Evolutionary conservation across 345 rosid species (phyloP).

Genomic region (Cardamine resedifolia): DNA sequence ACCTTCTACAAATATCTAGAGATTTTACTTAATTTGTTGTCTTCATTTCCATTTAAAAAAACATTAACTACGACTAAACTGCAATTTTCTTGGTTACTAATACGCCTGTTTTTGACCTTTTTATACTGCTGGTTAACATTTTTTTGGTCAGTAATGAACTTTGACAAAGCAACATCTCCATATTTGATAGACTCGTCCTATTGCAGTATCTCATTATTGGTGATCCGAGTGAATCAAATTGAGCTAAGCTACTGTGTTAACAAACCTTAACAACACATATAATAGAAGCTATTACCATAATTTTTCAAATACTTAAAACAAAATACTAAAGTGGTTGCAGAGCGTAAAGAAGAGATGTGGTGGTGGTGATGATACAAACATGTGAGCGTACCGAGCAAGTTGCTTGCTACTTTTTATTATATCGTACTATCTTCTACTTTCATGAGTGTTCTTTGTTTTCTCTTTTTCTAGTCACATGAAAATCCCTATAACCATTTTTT

Average conservation of each 20-base stretch:
- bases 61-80: background rate
- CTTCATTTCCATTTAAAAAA: background rate
- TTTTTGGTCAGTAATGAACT: background rate
- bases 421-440: slow-evolving; percentile 15
- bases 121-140: background rate
- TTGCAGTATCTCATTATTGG: background rate
- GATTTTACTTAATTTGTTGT: background rate
- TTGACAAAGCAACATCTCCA: background rate
- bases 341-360: background rate
- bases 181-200: background rate
- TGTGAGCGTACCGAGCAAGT: slow-evolving; percentile 23
- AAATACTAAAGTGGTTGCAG: background rate
- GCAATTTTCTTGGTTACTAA: background rate
- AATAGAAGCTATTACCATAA: background rate
- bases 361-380: slow-evolving; percentile 17
- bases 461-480: slow-evolving; percentile 17
- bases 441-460: slow-evolving; percentile 15
- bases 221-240: background rate
- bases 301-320: background rate
- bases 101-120: background rate
- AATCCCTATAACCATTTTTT: slow-evolving; percentile 18
- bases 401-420: slow-evolving; percentile 16
- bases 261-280: background rate
- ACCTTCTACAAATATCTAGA: slow-evolving; percentile 26
- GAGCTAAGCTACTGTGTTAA: slow-evolving; percentile 2